A percentile compares a stretch with the other conserved stretches of the same genome.
phyloP scores from a whole-genome alignment of 306 rosid species.

The Prunus mira region DNA sequence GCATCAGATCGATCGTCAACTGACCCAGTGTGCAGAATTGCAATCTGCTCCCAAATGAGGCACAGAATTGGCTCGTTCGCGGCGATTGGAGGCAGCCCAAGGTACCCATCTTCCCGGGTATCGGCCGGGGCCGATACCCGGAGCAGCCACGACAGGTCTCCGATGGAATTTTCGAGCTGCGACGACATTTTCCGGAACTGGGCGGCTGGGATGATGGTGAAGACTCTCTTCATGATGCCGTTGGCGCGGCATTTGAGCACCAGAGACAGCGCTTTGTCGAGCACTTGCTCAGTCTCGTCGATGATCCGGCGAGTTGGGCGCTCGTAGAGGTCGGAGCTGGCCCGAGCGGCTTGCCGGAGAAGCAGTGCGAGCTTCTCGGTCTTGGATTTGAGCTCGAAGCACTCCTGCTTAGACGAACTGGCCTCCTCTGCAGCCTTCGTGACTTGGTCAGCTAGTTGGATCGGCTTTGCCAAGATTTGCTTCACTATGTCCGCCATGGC shows the following conservation, averaged over 20 bases:
- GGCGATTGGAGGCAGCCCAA: slow-evolving; percentile 85
- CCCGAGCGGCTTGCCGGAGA: slow-evolving; percentile 85
- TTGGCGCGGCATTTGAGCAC: slow-evolving; percentile 65
- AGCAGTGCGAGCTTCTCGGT: slow-evolving; percentile 72
- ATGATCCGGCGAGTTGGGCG: slow-evolving; percentile 83
- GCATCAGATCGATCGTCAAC: slow-evolving; percentile 73
- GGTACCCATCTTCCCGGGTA: slow-evolving; percentile 45
- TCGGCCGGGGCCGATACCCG: slow-evolving; percentile 80
- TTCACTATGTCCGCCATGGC: slow-evolving; percentile 82
- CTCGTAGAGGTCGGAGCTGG: slow-evolving; percentile 83
- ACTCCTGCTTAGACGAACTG: slow-evolving; percentile 60
- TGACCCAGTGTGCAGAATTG: slow-evolving; percentile 52
- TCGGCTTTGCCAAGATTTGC: slow-evolving; percentile 66
- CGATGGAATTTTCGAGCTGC: slow-evolving; percentile 72
- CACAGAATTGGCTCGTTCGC: slow-evolving; percentile 82
- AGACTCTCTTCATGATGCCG: slow-evolving; percentile 72
- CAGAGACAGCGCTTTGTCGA: slow-evolving; percentile 55
- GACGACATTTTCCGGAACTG: slow-evolving; percentile 66
- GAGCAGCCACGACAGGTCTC: slow-evolving; percentile 88
- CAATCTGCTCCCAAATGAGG: slow-evolving; percentile 87
- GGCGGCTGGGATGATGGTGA: slow-evolving; percentile 68
- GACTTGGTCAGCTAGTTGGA: slow-evolving; percentile 79
- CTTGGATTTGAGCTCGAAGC: slow-evolving; percentile 65
- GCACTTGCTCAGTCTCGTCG: slow-evolving; percentile 71
- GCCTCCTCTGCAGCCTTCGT: slow-evolving; percentile 70